A percentile compares a stretch with the other conserved stretches of the same genome.
Evolutionary conservation across 2,329 filamentous ascomycete species (phyloP).

Genomic region (Sphaerulina populicola): DNA sequence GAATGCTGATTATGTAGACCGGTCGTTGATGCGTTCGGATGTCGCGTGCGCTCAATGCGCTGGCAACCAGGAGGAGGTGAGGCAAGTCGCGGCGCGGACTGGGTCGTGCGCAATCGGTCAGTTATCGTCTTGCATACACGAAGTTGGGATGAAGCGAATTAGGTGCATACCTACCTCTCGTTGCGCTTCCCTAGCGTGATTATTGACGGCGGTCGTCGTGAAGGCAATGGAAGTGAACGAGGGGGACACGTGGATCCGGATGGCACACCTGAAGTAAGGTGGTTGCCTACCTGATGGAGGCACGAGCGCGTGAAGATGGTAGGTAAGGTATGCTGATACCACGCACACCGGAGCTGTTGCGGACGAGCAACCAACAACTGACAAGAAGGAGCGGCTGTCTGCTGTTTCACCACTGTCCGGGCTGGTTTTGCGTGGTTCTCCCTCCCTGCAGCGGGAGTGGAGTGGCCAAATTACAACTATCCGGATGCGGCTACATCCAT

Average conservation of each 20-base stretch:
- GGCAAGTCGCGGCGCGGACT: neutral
- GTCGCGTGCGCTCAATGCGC: conserved; percentile 9
- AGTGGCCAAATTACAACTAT: neutral
- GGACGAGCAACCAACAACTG: neutral
- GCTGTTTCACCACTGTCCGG: neutral
- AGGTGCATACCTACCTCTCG: conserved; percentile 8
- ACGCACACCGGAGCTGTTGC: neutral
- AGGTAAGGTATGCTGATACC: neutral
- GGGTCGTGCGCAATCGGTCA: neutral
- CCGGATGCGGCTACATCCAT: no score
- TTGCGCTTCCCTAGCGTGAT: conserved; percentile 11
- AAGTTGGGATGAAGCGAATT: neutral
- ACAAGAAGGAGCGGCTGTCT: neutral
- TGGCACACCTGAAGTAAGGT: neutral
- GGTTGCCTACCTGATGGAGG: conserved; percentile 2
- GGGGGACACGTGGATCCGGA: conserved; percentile 4
- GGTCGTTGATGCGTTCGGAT: neutral
- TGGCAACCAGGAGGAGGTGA: conserved; percentile 6
- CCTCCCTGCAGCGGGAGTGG: neutral
- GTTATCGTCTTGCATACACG: neutral
- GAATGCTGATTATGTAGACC: conserved; percentile 1
- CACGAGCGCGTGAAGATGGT: neutral
- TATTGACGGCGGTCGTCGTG: neutral
- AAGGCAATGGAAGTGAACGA: neutral
- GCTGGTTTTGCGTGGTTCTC: neutral